Base-by-base conservation (phyloP, 805 yeast species). In the Tetrapisispora phaffii region DNA sequence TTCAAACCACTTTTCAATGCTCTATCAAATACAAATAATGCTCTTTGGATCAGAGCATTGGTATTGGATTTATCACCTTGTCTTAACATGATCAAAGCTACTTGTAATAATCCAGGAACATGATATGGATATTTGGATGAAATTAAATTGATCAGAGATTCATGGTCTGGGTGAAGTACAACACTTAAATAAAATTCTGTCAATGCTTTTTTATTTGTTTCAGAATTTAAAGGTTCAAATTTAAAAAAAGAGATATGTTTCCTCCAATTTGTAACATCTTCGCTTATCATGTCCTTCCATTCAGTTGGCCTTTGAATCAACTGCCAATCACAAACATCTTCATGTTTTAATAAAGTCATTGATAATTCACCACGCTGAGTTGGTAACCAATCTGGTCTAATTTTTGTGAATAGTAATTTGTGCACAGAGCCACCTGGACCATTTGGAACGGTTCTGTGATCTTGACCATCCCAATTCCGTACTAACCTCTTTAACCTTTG, bases 391-490 rank as follows among this genome's bases (percentile, higher is more conserved):
- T 84, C 89, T 48, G 83, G 88, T 57, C 83, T 75, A 38, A 86
- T 77, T 54, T 80, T 80, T 0, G 94, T 79, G 48, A 87, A 67
- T 12, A 75, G 68, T 40, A 86, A 65, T 53, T 83, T 82, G 50
- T 87, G 72, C 0, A 77, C 63, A 0, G 85, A 76, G 21, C 63
- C 55, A 21, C 65, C 64, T 2, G 63, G 59, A 1, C 66, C 66
- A 23, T 90, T 90, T 0, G 96, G 96, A 2, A 85, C 76, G 6
- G 77, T 67, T 40, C 82, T 65, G 49, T 80, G 76, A 55, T 85
- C 94, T 50, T 76, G 75, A 0, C 95, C 95, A 38, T 87, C 83
- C 95, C 95, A 86, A 21, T 87, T 88, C 54, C 85, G 72, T 0
- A 85, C 77, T n/a, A 64, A 73, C 50, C 62, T 72, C 26, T 67